Conservation (phyloP, 2,329 filamentous ascomycete species). For the Lecanicillium sp. region DNA sequence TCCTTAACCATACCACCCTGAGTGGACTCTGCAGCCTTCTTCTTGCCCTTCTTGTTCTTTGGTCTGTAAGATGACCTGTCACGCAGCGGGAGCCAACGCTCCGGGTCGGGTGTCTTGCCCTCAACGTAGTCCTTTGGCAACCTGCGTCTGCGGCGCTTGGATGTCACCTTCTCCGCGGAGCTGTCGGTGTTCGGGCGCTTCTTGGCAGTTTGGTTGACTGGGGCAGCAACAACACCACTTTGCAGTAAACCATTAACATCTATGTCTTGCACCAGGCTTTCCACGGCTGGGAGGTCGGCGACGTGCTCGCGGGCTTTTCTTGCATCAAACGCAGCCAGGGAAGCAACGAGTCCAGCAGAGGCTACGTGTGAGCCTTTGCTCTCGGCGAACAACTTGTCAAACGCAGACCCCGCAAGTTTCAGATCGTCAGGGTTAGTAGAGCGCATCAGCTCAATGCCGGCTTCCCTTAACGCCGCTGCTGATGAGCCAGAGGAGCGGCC, state of each 20-base stretch:
- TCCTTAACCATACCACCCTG: constrained; percentile 80
- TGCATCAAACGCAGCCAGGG: constrained; percentile 58
- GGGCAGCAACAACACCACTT: constrained; percentile 50
- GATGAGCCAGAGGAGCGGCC: constrained; percentile 39
- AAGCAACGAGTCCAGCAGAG: constrained; percentile 78
- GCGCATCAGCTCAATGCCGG: constrained; percentile 73
- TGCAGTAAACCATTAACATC: constrained; percentile 56
- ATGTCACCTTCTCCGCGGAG: constrained; percentile 33
- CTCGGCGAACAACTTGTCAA: constrained; percentile 60
- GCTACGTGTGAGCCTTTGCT: constrained; percentile 62
- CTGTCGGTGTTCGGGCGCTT: constrained; percentile 40
- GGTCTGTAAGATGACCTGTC: constrained; percentile 85
- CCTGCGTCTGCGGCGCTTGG: constrained; percentile 52
- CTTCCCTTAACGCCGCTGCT: constrained; percentile 67
- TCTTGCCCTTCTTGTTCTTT: constrained; percentile 87
- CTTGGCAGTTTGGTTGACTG: constrained; percentile 30
- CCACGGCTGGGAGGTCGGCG: constrained; percentile 51
- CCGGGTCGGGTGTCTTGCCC: constrained; percentile 74
- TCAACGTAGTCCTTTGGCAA: constrained; percentile 70
- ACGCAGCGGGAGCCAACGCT: constrained; percentile 85
- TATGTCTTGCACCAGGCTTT: constrained; percentile 51
- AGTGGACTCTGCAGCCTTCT: constrained; percentile 68
- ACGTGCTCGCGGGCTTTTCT: constrained; percentile 47
- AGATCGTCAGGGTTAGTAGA: constrained; percentile 65
- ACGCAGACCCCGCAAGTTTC: constrained; percentile 66